Evolutionary conservation across 108 stramenopile species (phyloP), one percentile per base, ranked within the genome.

Genomic region (Skeletonema potamos): DNA sequence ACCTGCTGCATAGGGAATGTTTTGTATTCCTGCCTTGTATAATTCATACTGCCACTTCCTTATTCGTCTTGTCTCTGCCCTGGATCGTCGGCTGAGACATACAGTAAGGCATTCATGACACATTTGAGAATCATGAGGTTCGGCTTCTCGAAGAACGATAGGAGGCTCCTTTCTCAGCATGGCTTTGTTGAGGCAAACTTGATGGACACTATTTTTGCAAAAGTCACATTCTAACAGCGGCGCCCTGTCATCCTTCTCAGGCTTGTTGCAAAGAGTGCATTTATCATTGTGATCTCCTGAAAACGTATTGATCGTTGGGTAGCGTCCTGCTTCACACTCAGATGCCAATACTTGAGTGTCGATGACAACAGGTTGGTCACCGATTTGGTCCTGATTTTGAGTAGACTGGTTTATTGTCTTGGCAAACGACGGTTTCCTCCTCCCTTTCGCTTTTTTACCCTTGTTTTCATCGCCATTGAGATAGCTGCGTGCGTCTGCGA

Each of bases 91-190:
- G 10, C 46, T 26, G 24, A 88, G 27, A 24, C 88, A 71, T 12
- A 48, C 39, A 6, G 59, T 27, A 27, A 91, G 77, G 59, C 93
- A 94, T 20, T 66, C 66, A 64, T 90, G 85, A 68, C 93, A 94
- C 87, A 94, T 85, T 11, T 84, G 79, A 62, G 82, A 82, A 58
- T 92, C 89, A 26, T 87, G 86, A 26, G 88, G 87, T 62, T 94
- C 93, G 18, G 80, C 82, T 41, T 87, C 81, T 17, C 87, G 87
- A 11, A 89, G 54, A 9, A 77, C 83, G 41, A 77, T 81, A 17
- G 70, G 77, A 3, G 77, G 77, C 27, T 78, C 77, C 48, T 71
- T 78, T 44, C 59, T 34, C 1, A 78, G 65, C 70, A 81, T 64
- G 32, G 66, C 77, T 58, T 64, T 80, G 24, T 70, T 73, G 24